Conservation (phyloP, 495 filamentous ascomycete species). For the Ramalina intermedia region DNA sequence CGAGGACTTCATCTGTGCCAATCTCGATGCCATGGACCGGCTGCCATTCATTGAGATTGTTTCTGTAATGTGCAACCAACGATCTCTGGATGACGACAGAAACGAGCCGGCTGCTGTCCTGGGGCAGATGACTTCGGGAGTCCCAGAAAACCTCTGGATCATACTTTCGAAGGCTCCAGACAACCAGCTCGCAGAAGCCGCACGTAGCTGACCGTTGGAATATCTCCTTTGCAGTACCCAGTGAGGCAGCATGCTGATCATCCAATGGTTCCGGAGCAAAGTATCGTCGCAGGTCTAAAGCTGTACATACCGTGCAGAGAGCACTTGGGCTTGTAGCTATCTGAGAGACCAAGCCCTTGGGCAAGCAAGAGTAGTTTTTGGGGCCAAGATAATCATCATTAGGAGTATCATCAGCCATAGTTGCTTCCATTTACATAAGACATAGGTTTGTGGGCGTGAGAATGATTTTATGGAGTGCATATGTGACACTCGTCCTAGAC, state of each 20-base stretch:
- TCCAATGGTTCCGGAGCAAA: not conserved
- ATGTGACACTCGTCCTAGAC: no score
- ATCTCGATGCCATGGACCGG: not conserved
- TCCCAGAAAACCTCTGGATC: not conserved
- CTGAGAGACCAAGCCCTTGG: not conserved
- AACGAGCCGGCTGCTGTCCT: not conserved
- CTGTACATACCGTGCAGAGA: not conserved
- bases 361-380: not conserved
- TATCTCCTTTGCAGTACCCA: not conserved
- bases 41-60: not conserved
- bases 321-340: not conserved
- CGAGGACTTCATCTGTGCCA: not conserved
- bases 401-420: no score
- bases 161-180: not conserved
- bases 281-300: not conserved
- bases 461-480: no score
- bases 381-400: no score
- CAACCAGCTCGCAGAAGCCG: not conserved
- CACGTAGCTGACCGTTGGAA: not conserved
- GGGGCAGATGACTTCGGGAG: not conserved
- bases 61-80: not conserved
- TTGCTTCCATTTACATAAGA: no score
- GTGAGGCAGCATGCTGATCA: not conserved
- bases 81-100: not conserved
- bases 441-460: no score